Evolutionary conservation across 1,284 basidiomycete species (phyloP).

Genomic region (Sanguinoderma infundibulare): DNA sequence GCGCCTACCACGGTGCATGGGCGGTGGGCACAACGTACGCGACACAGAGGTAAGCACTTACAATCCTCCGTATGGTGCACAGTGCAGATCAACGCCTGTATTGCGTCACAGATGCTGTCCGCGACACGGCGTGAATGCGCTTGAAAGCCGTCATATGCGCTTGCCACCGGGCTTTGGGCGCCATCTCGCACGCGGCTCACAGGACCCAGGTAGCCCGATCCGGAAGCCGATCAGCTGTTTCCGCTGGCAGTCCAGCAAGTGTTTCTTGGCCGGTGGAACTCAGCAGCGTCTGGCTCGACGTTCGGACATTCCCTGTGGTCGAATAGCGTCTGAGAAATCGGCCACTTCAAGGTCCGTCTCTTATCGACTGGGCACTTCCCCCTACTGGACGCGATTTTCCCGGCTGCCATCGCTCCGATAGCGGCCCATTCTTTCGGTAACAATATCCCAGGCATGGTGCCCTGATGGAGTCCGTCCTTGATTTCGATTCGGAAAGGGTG

Average conservation of each 20-base stretch:
- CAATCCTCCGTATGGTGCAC: neutral
- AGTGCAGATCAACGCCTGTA: neutral
- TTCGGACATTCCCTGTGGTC: conserved; percentile 19
- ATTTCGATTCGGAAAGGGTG: conserved; percentile 25
- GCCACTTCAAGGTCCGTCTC: conserved; percentile 23
- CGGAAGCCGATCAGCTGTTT: conserved; percentile 25
- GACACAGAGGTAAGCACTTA: conserved; percentile 5
- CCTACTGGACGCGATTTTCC: conserved; percentile 17
- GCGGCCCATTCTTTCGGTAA: conserved; percentile 27
- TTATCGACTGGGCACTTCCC: conserved; percentile 24
- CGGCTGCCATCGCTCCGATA: conserved; percentile 26
- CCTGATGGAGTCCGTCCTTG: too few species aligned
- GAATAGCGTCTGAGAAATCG: conserved; percentile 21
- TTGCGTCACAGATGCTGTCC: conserved; percentile 4
- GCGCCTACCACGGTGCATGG: conserved; percentile 3
- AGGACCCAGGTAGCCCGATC: conserved; percentile 25
- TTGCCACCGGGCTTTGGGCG: conserved; percentile 13
- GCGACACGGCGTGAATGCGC: conserved; percentile 4
- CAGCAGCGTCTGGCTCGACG: conserved; percentile 13
- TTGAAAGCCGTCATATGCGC: conserved; percentile 3
- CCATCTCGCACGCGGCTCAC: conserved; percentile 19
- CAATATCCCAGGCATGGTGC: conserved; percentile 25
- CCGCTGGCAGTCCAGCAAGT: conserved; percentile 13
- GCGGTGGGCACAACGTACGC: neutral
- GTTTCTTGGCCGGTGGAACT: conserved; percentile 16